Base-by-base conservation (phyloP, 192 early-diverging fungal genomes). In the Coemansia sp. region DNA sequence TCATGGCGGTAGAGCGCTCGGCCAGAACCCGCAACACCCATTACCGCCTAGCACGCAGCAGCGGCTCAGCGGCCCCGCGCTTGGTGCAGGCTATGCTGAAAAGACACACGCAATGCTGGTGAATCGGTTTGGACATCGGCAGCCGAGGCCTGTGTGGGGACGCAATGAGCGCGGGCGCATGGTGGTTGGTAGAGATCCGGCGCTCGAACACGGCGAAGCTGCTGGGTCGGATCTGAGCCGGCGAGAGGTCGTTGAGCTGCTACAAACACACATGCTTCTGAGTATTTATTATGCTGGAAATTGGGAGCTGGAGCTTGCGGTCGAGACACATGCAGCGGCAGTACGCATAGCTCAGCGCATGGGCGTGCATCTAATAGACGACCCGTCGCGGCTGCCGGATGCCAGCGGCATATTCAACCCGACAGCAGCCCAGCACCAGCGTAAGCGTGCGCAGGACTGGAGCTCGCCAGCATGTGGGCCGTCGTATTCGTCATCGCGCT, bases 321-420 rank as follows among this genome's bases (percentile, higher is more conserved):
- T 69, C 14, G 76, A 78, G 39, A 73, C 69, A 2, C 80, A 78
- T 27, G 80, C 73, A 0, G 67, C 76, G 4, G 80, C 80, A 0
- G 76, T 83, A 19, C 76, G 72, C 15, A 69, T 70, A 37, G 72
- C 76, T 3, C 80, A 78, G 62, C 73, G 73, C 44, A 69, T 75
- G 72, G 80, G 80, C 15, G 67, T 75, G 36, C 69, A 78, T 23
- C 34, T 78, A 69, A 68, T 83, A 17, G 80, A 83, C 32, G 80
- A 78, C 37, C 76, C 67, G 2, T 8, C 64, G 9, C 57, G 59
- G 59, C 50, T 75, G 27, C 76, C 67, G 25, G 80, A 75, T 36
- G 59, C 69, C 58, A 75, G 69, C 55, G 73, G 72, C 44, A 69
- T 83, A 41, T 77, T 77, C 58, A 74, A 72, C 32, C 58, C 72